These are phyloP conservation scores for Yarrowia alimentaria DNA, from an alignment of 805 yeast genomes.

Conservation along the genomic window DNA sequence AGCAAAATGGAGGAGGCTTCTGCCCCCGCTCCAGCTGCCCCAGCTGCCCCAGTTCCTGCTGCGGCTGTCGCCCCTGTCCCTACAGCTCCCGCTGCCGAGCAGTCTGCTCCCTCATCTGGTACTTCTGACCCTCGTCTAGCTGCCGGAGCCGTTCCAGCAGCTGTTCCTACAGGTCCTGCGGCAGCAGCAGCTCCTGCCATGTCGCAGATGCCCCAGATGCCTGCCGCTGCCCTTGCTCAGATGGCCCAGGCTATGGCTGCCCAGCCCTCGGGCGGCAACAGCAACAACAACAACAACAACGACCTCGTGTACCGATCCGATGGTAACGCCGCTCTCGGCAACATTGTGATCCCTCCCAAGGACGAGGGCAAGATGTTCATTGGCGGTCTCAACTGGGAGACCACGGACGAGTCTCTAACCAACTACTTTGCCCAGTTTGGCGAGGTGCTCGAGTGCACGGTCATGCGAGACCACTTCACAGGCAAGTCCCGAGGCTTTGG, in stretches of 20 bases:
- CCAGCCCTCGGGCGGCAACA: no score
- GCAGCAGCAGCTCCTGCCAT: conserved; percentile 29
- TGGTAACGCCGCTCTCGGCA: conserved; percentile 35
- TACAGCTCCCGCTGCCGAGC: conserved; percentile 29
- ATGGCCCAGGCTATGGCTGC: neutral
- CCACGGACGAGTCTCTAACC: conserved; percentile 81
- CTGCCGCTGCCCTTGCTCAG: conserved; percentile 12
- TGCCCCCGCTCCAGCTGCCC: conserved; percentile 19
- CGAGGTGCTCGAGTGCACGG: conserved; percentile 79
- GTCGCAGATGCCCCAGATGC: conserved; percentile 30
- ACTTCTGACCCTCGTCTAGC: conserved; percentile 31
- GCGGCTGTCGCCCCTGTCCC: conserved; percentile 28
- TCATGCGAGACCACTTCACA: conserved; percentile 84
- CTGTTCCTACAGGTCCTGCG: conserved; percentile 30
- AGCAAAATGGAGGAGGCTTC: conserved; percentile 24
- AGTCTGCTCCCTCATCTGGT: no score
- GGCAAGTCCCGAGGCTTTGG: conserved; percentile 96
- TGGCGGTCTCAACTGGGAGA: conserved; percentile 98
- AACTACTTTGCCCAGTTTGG: conserved; percentile 87
- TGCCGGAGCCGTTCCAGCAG: conserved; percentile 30
- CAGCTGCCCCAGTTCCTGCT: conserved; percentile 10
- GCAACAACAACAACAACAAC: neutral
- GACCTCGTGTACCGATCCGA: conserved; percentile 18
- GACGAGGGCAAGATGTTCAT: conserved; percentile 91
- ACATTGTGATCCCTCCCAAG: conserved; percentile 52